These are phyloP conservation scores for Talaromyces sp. DNA, from an alignment of 2,329 filamentous ascomycete genomes.

Conservation along the genomic window DNA sequence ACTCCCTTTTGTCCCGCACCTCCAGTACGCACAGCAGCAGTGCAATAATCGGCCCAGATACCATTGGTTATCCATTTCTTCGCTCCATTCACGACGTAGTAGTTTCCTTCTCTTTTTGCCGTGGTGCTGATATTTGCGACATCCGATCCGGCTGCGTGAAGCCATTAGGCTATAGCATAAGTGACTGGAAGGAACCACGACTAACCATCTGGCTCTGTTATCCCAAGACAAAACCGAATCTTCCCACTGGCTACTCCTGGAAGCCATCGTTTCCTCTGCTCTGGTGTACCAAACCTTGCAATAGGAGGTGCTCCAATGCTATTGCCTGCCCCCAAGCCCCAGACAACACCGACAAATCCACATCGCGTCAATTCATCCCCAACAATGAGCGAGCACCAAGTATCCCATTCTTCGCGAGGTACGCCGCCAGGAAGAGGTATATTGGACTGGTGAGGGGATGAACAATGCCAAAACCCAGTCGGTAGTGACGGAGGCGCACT, in stretches of 20 bases:
- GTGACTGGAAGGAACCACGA: slow-evolving; percentile 6
- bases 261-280: slow-evolving; percentile 56
- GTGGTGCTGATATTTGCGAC: slow-evolving; percentile 60
- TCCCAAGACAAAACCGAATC: slow-evolving; percentile 58
- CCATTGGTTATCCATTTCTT: slow-evolving; percentile 67
- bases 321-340: slow-evolving; percentile 55
- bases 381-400: slow-evolving; percentile 53
- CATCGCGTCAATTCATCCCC: slow-evolving; percentile 53
- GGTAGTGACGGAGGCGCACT: slow-evolving; percentile 35
- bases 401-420: slow-evolving; percentile 48
- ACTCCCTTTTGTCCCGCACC: slow-evolving; percentile 51
- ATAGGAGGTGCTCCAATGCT: slow-evolving; percentile 61
- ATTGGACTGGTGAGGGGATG: slow-evolving; percentile 34
- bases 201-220: slow-evolving; percentile 58
- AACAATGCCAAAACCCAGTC: slow-evolving; percentile 37
- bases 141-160: slow-evolving; percentile 52
- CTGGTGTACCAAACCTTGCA: slow-evolving; percentile 56
- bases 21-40: slow-evolving; percentile 58
- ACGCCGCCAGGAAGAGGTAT: slow-evolving; percentile 44
- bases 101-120: slow-evolving; percentile 47
- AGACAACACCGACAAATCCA: slow-evolving; percentile 54
- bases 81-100: slow-evolving; percentile 60
- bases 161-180: neutral
- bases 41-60: slow-evolving; percentile 57
- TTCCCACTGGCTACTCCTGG: slow-evolving; percentile 55